These are phyloP conservation scores for Kwoniella sp. DNA, from an alignment of 768 basidiomycete genomes.

Conservation along the genomic window DNA sequence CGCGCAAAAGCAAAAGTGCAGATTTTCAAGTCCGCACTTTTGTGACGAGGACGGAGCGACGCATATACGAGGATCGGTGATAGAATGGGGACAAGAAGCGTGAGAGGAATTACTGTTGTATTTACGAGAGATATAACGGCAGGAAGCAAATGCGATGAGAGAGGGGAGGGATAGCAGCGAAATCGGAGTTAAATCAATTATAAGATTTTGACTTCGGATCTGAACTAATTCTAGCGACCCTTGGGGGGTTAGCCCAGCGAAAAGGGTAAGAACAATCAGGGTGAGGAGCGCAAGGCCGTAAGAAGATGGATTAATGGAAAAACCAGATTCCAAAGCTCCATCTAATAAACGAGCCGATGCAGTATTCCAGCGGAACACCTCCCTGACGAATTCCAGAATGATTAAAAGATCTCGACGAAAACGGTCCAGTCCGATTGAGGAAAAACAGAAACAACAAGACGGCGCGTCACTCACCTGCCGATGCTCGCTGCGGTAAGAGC, in stretches of 20 bases:
- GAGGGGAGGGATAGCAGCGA: background rate
- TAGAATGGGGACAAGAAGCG: background rate
- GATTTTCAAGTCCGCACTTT: too few relatives aligned
- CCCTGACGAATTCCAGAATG: too few relatives aligned
- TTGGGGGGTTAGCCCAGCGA: too few relatives aligned
- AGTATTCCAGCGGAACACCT: too few relatives aligned
- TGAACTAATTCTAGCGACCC: background rate
- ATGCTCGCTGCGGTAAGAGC: background rate
- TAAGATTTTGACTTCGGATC: conserved; percentile 1
- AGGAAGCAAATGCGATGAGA: background rate
- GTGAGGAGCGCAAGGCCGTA: background rate
- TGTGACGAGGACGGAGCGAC: background rate
- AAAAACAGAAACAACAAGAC: too few relatives aligned
- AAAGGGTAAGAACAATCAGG: background rate
- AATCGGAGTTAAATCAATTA: background rate
- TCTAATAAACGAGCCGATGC: background rate
- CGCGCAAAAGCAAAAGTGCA: too few relatives aligned
- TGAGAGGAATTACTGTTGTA: background rate
- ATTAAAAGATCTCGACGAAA: too few relatives aligned
- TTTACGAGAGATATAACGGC: background rate
- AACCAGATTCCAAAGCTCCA: background rate
- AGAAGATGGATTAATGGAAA: background rate
- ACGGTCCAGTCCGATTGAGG: too few relatives aligned
- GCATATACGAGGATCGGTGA: background rate
- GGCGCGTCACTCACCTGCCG: background rate